Evolutionary conservation across 129 eudicot genomes (phyloP).

Genomic region (Lonicera japonica): DNA sequence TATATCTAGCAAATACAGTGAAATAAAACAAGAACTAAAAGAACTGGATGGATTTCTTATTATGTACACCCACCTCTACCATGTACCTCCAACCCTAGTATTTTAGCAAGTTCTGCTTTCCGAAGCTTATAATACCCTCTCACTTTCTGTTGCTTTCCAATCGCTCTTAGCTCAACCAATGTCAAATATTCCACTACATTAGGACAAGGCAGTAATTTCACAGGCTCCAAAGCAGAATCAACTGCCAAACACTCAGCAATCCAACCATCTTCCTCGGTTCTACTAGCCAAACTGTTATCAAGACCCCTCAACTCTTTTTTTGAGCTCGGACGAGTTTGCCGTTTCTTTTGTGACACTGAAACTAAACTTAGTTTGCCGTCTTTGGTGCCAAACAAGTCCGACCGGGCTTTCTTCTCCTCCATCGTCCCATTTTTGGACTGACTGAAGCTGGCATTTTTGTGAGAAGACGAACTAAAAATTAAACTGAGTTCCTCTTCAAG

Average conservation of each 20-base stretch:
- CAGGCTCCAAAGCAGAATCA: neutral
- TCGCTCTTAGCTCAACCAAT: conserved; percentile 18
- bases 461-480: conserved; percentile 15
- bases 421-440: neutral
- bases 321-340: conserved; percentile 11
- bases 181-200: conserved; percentile 14
- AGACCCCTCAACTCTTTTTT: conserved; percentile 13
- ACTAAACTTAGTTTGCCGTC: conserved; percentile 1
- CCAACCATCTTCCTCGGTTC: neutral
- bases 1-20: neutral
- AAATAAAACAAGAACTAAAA: neutral
- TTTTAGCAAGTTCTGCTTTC: conserved; percentile 28
- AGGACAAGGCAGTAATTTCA: neutral
- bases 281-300: conserved; percentile 12
- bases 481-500: conserved; percentile 10
- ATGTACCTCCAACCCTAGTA: conserved; percentile 21
- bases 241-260: neutral
- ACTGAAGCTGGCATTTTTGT: conserved; percentile 10
- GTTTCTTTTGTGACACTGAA: conserved; percentile 13
- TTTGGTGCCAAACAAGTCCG: neutral
- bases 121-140: conserved; percentile 26
- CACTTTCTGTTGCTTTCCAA: conserved; percentile 20
- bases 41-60: neutral
- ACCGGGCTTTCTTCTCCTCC: conserved; percentile 1
- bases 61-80: conserved; percentile 4